Percentiles rank a stretch among this genome's conserved stretches.
phyloP scores from a whole-genome alignment of 371 early-diverging fungal species.

The Rhizopus delemar region DNA sequence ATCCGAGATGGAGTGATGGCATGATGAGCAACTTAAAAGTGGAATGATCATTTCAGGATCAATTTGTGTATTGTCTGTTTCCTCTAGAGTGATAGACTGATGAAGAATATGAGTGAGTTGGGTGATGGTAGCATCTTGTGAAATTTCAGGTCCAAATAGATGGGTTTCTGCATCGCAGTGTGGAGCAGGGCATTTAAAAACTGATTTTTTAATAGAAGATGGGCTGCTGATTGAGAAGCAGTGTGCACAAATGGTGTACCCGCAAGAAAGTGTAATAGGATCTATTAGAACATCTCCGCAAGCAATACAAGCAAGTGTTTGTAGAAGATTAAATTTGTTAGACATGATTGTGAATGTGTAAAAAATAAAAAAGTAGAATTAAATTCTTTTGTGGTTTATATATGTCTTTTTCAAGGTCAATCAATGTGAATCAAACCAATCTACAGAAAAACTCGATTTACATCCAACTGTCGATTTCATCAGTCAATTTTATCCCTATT shows the following conservation, averaged over 20 bases:
- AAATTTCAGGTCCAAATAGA: constrained; percentile 28
- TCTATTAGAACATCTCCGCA: constrained; percentile 24
- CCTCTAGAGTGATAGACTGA: constrained; percentile 10
- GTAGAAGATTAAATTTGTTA: constrained; percentile 18
- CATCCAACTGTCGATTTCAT: constrained; percentile 7
- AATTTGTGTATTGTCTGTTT: background rate
- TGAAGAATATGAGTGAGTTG: constrained; percentile 15
- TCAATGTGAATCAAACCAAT: constrained; percentile 18
- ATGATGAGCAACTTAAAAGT: constrained; percentile 6
- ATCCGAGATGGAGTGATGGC: constrained; percentile 11
- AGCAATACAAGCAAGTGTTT: constrained; percentile 26
- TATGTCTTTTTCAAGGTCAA: constrained; percentile 6
- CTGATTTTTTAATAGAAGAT: constrained; percentile 20
- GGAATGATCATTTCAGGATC: constrained; percentile 3
- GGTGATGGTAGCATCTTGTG: constrained; percentile 12
- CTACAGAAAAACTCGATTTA: constrained; percentile 23
- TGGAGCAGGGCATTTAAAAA: constrained; percentile 26
- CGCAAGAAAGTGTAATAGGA: constrained; percentile 33
- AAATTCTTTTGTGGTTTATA: constrained; percentile 10
- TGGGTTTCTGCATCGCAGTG: constrained; percentile 27
- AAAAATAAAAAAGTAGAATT: constrained; percentile 3
- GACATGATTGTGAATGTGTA: constrained; percentile 10
- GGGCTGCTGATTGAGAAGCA: constrained; percentile 23
- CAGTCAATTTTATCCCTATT: background rate
- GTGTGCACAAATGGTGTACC: constrained; percentile 26